Evolutionary conservation across 768 basidiomycete species (phyloP).

Genomic region (Lentinula detonsa): DNA sequence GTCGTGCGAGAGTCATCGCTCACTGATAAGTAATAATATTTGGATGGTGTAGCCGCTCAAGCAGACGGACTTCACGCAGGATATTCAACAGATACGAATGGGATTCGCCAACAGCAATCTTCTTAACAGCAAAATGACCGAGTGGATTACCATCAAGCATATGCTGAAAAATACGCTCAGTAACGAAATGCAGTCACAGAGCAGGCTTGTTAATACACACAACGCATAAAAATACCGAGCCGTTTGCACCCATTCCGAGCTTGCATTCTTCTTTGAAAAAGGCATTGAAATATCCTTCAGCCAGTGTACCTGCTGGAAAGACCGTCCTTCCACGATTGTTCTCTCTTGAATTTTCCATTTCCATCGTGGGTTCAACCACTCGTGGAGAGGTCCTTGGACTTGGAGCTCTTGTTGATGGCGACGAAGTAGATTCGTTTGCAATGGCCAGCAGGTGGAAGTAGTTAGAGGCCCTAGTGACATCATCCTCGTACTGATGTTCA

Average conservation of each 20-base stretch:
- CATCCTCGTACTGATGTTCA: not conserved
- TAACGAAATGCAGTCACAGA: not conserved
- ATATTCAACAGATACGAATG: conserved; percentile 81
- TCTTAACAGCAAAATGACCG: conserved; percentile 92
- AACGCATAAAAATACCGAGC: conserved; percentile 85
- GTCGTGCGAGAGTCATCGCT: conserved; percentile 8
- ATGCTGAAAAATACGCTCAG: not conserved
- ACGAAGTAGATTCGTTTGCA: conserved; percentile 51
- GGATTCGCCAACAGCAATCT: conserved; percentile 91
- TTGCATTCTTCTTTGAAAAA: conserved; percentile 90
- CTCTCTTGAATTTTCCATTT: conserved; percentile 4
- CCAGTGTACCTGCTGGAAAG: conserved; percentile 71
- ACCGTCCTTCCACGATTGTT: conserved; percentile 21
- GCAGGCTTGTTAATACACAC: conserved; percentile 29
- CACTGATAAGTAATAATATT: conserved; percentile 93
- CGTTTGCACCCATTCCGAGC: conserved; percentile 94
- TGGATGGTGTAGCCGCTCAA: conserved; percentile 83
- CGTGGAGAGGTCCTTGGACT: not conserved
- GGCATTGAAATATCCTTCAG: conserved; percentile 86
- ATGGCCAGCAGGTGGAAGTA: conserved; percentile 77
- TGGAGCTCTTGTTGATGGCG: not conserved
- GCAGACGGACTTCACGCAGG: conserved; percentile 78
- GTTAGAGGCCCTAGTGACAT: conserved; percentile 29
- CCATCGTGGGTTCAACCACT: not conserved
- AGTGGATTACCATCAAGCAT: conserved; percentile 68